phyloP scores from a whole-genome alignment of 140 eudicot species.

The Anethum foeniculum region DNA sequence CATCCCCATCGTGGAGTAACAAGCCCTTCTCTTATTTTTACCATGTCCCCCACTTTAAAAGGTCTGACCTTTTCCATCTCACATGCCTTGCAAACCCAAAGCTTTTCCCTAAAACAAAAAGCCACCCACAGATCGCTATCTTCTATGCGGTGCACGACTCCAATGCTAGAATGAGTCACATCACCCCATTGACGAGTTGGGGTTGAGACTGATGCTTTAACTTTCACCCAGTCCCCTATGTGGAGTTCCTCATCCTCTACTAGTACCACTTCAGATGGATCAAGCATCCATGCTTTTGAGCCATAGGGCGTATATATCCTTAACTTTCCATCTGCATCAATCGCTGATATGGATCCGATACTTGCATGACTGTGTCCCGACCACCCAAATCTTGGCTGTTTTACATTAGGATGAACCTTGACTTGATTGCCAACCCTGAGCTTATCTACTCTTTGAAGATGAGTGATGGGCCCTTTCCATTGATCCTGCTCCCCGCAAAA shows the following conservation, averaged over 20 bases:
- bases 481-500: slow-evolving; percentile 90
- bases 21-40: slow-evolving; percentile 57
- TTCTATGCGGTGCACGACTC: slow-evolving; percentile 85
- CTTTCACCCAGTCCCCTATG: slow-evolving; percentile 84
- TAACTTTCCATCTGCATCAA: slow-evolving; percentile 84
- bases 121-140: slow-evolving; percentile 88
- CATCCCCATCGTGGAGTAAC: slow-evolving; percentile 87
- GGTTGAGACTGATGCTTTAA: slow-evolving; percentile 38
- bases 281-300: slow-evolving; percentile 80
- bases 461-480: slow-evolving; percentile 59
- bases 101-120: slow-evolving; percentile 72
- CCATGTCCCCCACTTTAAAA: slow-evolving; percentile 67
- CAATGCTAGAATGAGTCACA: slow-evolving; percentile 60
- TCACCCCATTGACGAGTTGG: slow-evolving; percentile 97
- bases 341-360: slow-evolving; percentile 69
- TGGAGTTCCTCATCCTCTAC: slow-evolving; percentile 68
- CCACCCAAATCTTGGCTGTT: slow-evolving; percentile 97
- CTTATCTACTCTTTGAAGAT: slow-evolving; percentile 53
- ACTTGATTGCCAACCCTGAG: slow-evolving; percentile 69
- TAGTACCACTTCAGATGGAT: slow-evolving; percentile 82
- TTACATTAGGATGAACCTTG: slow-evolving; percentile 49
- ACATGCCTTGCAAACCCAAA: slow-evolving; percentile 74
- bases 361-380: slow-evolving; percentile 84
- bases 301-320: slow-evolving; percentile 86
- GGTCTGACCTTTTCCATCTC: slow-evolving; percentile 72